Evolutionary conservation across 75 land plant species (phyloP), one percentile per base, ranked within the genome.

Genomic region (Pinus tabuliformis): DNA sequence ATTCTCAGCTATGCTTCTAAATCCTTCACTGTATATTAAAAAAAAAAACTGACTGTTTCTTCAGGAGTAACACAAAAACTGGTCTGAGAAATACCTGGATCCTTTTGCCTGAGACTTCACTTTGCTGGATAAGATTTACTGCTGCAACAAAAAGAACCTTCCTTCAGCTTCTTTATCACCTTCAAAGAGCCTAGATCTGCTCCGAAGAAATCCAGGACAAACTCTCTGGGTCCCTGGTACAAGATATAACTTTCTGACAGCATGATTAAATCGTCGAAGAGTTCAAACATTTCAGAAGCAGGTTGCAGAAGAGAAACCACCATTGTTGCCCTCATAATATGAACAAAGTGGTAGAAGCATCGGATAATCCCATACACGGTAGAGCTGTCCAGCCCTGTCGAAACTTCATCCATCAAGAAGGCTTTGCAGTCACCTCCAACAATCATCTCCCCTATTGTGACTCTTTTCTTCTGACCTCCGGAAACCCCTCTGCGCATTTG

Each of bases 201-300:
- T n/a, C 90, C 91, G 77, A 94, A 94, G 75, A 94, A 94, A 21
- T 85, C 85, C 0, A 91, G 81, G 6, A 88, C 87, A 33, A 78
- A 74, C 6, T 94, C 89, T 12, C 89, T 87, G 4, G 97, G 97
- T 30, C 97, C 97, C 71, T 88, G 87, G 60, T 91, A 94, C 58
- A 94, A 84, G 76, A 91, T 85, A 22, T 91, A 84, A 17, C 94
- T 92, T 28, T 94, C 97, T n/a, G 82, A 82, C 4, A 83, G 49
- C 1, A 80, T 76, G 45, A 83, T 61, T 17, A 83, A 24, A 73
- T 83, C 85, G 57, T 83, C 84, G 60, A 83, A 83, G 4, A 79
- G 78, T 14, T 79, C 73, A 75, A 74, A 83, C 15, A 56, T 76
- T 63, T 80, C 82, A 12, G 83, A 82, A 11, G 83, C 83, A n/a